Evolutionary conservation across 2,329 filamentous ascomycete species (phyloP), one percentile per base, ranked within the genome.

Genomic region (Epichloe sylvatica): DNA sequence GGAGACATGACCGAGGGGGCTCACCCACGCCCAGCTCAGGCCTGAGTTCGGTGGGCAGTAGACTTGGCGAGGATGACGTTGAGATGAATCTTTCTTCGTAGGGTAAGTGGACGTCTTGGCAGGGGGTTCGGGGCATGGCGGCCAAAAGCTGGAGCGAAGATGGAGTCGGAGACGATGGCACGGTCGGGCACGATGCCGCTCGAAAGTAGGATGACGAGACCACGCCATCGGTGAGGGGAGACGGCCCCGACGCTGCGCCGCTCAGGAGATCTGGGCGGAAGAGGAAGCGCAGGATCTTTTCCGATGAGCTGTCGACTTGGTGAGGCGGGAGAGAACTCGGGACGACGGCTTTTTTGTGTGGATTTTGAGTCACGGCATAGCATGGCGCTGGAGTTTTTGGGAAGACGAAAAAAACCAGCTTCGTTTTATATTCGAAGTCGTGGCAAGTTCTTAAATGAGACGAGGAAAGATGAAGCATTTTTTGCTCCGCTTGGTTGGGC

Each of bases 21-120:
- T 71, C 71, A 34, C 62, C 73, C 45, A 70, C 73, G 17, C 68
- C 67, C 17, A 80, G 75, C 53, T 80, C 76, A 3, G 75, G 74
- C 1, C 64, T 80, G 8, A 80, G 77, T 54, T 80, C 77, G 3
- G 67, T 80, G 2, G 51, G 51, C 3, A 52, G 51, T 8, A 47
- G 51, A 7, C 34, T 52, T 4, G 74, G 71, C 3, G 76, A 77
- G 37, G 69, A 69, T 17, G 65, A 62, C 37, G 69, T 70, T 21
- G 69, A 68, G 25, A 76, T 77, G 71, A 70, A 75, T 48, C 54
- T 73, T 54, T 67, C 63, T 44, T 69, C 62, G 54, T 40, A 51
- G 17, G 30, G 30, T 17, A 19, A 17, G n/a, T 7, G 13, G 40
- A 19, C 13, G 39, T 40, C 19, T 40, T 13, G 38, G 38, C 38